Evolutionary conservation across 371 early-diverging fungal genomes (phyloP).

Genomic region (Syncephalastrum contaminatum): DNA sequence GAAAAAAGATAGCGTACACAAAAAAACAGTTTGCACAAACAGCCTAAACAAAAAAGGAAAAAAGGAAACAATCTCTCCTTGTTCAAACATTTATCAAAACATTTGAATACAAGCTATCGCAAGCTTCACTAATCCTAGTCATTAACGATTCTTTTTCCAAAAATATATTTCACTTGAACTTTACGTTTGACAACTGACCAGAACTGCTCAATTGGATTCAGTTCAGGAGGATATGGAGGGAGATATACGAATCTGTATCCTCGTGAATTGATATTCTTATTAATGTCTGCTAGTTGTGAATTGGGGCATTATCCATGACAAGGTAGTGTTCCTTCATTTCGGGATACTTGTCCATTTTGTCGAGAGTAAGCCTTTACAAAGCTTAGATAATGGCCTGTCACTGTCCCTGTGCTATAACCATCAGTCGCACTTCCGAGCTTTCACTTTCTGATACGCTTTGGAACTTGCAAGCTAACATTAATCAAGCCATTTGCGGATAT

Average conservation of each 20-base stretch:
- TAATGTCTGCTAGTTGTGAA: conserved; percentile 3
- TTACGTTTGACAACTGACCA: background rate
- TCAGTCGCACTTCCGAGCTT: conserved; percentile 9
- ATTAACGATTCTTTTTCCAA: background rate
- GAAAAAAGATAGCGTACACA: too few relatives aligned
- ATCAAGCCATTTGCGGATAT: conserved; percentile 5
- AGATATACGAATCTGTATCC: background rate
- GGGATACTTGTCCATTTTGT: conserved; percentile 17
- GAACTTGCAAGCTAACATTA: conserved; percentile 6
- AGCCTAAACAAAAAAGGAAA: too few relatives aligned
- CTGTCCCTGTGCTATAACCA: conserved; percentile 13
- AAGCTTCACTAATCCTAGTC: background rate
- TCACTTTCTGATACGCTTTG: conserved; percentile 12
- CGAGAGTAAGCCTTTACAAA: conserved; percentile 16
- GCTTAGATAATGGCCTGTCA: conserved; percentile 23
- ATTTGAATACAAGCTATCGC: too few relatives aligned
- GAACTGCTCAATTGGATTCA: conserved; percentile 2
- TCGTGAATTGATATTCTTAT: too few relatives aligned
- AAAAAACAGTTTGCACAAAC: too few relatives aligned
- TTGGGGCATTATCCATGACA: conserved; percentile 19
- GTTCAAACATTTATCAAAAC: too few relatives aligned
- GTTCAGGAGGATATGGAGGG: conserved; percentile 10
- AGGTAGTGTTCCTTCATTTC: conserved; percentile 19
- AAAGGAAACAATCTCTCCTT: too few relatives aligned
- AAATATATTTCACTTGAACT: background rate